Percentiles rank a stretch among this genome's conserved stretches.
These are phyloP conservation scores for Cryphonectria carpinicola DNA, from an alignment of 2,329 filamentous ascomycete genomes.

Conservation along the genomic window DNA sequence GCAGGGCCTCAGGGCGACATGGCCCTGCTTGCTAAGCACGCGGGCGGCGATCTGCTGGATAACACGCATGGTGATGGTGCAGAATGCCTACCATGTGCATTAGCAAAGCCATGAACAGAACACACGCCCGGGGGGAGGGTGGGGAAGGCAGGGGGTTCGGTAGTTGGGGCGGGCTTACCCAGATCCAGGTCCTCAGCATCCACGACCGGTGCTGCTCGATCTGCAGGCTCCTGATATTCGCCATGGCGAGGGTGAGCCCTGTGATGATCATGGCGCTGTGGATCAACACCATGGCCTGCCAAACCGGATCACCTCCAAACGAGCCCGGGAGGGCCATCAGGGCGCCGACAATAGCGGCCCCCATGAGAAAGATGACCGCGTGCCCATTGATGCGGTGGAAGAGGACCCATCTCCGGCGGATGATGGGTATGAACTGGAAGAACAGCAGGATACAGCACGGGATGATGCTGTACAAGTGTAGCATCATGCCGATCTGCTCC, in stretches of 20 bases:
- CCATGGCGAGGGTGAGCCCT: slow-evolving; percentile 51
- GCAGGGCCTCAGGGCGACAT: slow-evolving; percentile 45
- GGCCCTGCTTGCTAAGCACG: slow-evolving; percentile 41
- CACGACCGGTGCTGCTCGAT: slow-evolving; percentile 67
- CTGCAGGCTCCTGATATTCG: slow-evolving; percentile 63
- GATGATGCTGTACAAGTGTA: slow-evolving; percentile 51
- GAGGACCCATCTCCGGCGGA: slow-evolving; percentile 52
- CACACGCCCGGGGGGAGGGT: too few relatives aligned
- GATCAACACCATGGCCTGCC: slow-evolving; percentile 49
- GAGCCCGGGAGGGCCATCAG: slow-evolving; percentile 56
- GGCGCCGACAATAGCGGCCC: slow-evolving; percentile 51
- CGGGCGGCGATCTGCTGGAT: slow-evolving; percentile 48
- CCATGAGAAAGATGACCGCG: slow-evolving; percentile 51
- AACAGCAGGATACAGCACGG: slow-evolving; percentile 49
- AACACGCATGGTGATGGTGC: slow-evolving; percentile 57
- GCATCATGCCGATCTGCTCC: slow-evolving; percentile 46
- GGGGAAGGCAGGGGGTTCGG: background rate
- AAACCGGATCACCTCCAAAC: slow-evolving; percentile 58
- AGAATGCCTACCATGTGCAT: slow-evolving; percentile 42
- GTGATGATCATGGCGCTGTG: slow-evolving; percentile 50
- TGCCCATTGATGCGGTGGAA: slow-evolving; percentile 67
- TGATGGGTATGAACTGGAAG: slow-evolving; percentile 53
- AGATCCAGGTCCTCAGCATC: slow-evolving; percentile 63
- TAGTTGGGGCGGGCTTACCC: slow-evolving; percentile 36
- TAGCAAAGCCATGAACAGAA: background rate